Conservation (phyloP, 2,329 filamentous ascomycete genomes). For the Pezicula carpinea region DNA sequence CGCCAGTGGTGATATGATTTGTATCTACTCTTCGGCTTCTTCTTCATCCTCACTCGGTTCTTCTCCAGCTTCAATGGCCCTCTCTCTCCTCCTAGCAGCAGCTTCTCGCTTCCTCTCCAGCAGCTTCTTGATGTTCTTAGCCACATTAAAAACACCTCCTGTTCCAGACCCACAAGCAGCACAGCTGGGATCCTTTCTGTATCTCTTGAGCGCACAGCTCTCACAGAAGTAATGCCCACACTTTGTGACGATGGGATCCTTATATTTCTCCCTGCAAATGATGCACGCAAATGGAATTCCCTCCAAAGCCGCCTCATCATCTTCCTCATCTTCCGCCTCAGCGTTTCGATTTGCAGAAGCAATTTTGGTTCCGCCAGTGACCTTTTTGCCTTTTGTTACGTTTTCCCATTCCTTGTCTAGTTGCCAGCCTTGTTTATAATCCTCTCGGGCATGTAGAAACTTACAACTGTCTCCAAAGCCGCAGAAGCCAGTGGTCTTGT, state of each 20-base stretch:
- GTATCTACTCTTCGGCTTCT: conserved; percentile 27
- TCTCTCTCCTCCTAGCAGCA: conserved; percentile 46
- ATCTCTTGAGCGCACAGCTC: conserved; percentile 78
- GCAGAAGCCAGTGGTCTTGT: conserved; percentile 67
- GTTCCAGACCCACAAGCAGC: conserved; percentile 82
- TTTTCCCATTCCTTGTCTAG: conserved; percentile 92
- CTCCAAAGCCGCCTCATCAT: conserved; percentile 28
- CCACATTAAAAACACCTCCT: conserved; percentile 82
- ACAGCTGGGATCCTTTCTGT: conserved; percentile 81
- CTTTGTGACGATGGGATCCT: conserved; percentile 73
- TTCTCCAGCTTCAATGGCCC: conserved; percentile 47
- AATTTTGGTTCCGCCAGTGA: conserved; percentile 48
- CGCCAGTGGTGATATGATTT: background rate
- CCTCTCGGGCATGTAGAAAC: conserved; percentile 70
- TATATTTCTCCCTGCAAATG: conserved; percentile 33
- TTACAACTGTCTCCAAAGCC: conserved; percentile 58
- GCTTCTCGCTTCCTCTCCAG: conserved; percentile 60
- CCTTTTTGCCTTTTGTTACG: conserved; percentile 66
- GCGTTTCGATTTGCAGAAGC: conserved; percentile 27
- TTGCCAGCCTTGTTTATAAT: conserved; percentile 91
- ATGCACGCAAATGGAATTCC: conserved; percentile 31
- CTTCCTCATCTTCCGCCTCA: conserved; percentile 42
- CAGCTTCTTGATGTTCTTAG: conserved; percentile 76
- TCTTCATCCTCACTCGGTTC: conserved; percentile 42
- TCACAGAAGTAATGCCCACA: conserved; percentile 98